A percentile compares a stretch with the other conserved stretches of the same genome.
Evolutionary conservation across 1,139 yeast species (phyloP).

Genomic region (Yamadazyma buinensis): DNA sequence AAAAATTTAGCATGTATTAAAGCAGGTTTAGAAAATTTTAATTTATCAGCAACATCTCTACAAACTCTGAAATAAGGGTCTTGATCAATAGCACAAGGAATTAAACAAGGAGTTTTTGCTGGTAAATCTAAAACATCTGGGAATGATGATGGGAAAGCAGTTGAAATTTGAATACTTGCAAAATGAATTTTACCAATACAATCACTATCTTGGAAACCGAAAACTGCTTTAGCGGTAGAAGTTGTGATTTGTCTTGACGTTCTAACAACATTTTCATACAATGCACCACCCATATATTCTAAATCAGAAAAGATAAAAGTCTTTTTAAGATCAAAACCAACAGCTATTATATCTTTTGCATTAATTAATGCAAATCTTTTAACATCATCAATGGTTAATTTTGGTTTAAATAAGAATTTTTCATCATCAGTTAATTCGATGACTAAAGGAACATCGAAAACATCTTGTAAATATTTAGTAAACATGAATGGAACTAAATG

Average conservation of each 20-base stretch:
- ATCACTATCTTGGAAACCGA: constrained; percentile 93
- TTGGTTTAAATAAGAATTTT: constrained; percentile 90
- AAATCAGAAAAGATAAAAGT: constrained; percentile 93
- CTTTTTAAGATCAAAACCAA: constrained; percentile 91
- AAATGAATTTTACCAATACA: constrained; percentile 93
- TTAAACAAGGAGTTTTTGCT: constrained; percentile 86
- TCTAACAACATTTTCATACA: constrained; percentile 91
- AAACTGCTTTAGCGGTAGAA: constrained; percentile 95
- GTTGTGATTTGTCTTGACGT: constrained; percentile 95
- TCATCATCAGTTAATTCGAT: constrained; percentile 97
- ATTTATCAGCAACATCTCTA: constrained; percentile 94
- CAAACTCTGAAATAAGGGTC: constrained; percentile 98
- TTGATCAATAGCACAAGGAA: constrained; percentile 99
- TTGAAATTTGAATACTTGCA: constrained; percentile 93
- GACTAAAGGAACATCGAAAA: constrained; percentile 94
- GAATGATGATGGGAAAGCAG: constrained; percentile 94
- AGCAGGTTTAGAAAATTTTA: constrained; percentile 87
- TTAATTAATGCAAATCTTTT: constrained; percentile 73
- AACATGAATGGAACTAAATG: constrained; percentile 95
- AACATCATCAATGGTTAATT: constrained; percentile 85
- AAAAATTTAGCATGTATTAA: constrained; percentile 92
- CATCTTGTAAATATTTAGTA: constrained; percentile 98
- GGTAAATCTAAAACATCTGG: constrained; percentile 89
- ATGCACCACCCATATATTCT: constrained; percentile 88
- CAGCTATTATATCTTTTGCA: constrained; percentile 90